Evolutionary conservation across 345 rosid genomes (phyloP).

Genomic region (Trapa incisa): DNA sequence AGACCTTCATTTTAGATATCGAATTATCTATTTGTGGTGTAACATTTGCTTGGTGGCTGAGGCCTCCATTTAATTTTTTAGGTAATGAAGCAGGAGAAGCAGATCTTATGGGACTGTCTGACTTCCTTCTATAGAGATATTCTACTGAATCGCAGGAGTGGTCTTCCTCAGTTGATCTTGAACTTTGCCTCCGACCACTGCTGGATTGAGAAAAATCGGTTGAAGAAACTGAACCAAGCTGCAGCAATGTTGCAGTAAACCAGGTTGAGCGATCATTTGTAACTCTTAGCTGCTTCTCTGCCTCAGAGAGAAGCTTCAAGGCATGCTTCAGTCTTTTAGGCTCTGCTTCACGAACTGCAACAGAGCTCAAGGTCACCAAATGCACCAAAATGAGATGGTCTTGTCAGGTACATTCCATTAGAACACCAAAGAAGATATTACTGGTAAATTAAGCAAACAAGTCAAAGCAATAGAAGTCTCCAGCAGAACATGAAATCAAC

Average conservation of each 20-base stretch:
- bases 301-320: conserved; percentile 88
- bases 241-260: conserved; percentile 89
- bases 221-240: conserved; percentile 83
- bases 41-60: conserved; percentile 27
- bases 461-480: background rate
- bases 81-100: conserved; percentile 41
- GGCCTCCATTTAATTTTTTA: conserved; percentile 32
- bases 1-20: conserved; percentile 28
- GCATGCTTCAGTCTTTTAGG: conserved; percentile 84
- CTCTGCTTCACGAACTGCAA: conserved; percentile 70
- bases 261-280: conserved; percentile 92
- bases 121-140: conserved; percentile 42
- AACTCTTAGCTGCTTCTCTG: conserved; percentile 80
- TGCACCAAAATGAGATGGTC: background rate
- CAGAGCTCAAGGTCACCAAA: conserved; percentile 7
- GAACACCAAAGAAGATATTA: background rate
- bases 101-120: conserved; percentile 35
- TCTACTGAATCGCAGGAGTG: conserved; percentile 62
- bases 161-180: conserved; percentile 73
- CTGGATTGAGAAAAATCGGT: conserved; percentile 59
- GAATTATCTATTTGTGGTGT: conserved; percentile 25
- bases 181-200: conserved; percentile 77
- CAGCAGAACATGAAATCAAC: background rate
- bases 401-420: background rate
- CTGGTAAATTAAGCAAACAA: background rate